These are phyloP conservation scores for Priceomyces melissophilus DNA, from an alignment of 805 yeast genomes.

Conservation along the genomic window DNA sequence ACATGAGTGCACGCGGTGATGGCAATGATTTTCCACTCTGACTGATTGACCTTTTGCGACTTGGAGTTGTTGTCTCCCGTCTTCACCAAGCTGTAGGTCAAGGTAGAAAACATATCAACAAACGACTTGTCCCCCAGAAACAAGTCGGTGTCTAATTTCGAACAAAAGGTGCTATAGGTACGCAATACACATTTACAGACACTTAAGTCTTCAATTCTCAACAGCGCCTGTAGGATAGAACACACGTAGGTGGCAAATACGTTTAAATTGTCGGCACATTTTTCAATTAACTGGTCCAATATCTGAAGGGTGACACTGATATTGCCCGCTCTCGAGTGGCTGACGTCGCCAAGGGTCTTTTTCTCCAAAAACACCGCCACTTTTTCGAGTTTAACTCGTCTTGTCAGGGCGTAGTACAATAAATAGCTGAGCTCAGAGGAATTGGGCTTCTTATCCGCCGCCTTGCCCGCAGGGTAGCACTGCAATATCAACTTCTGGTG, in stretches of 20 bases:
- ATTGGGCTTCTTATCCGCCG: conserved; percentile 84
- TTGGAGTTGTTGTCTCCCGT: conserved; percentile 10
- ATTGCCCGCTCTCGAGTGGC: conserved; percentile 68
- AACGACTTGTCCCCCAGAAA: conserved; percentile 64
- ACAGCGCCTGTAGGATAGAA: conserved; percentile 50
- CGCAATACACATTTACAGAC: conserved; percentile 52
- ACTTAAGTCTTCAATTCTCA: conserved; percentile 57
- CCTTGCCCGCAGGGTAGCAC: conserved; percentile 90
- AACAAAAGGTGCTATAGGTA: conserved; percentile 44
- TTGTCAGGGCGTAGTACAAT: conserved; percentile 83
- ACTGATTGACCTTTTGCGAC: conserved; percentile 23
- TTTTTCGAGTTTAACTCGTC: conserved; percentile 85
- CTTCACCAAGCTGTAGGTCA: conserved; percentile 21
- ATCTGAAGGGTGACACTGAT: conserved; percentile 77
- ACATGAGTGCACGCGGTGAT: conserved; percentile 38
- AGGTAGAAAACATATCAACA: conserved; percentile 42
- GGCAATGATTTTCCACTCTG: conserved; percentile 47
- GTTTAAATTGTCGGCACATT: conserved; percentile 80
- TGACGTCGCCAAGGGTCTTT: conserved; percentile 59
- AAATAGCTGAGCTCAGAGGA: conserved; percentile 87
- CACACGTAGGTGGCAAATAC: conserved; percentile 73
- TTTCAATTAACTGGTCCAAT: conserved; percentile 61
- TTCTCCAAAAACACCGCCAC: conserved; percentile 68
- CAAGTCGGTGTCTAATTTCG: conserved; percentile 56
- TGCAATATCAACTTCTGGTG: conserved; percentile 87